A percentile compares a stretch with the other conserved stretches of the same genome.
Conservation (phyloP, 2,329 filamentous ascomycete species). For the Fusarium neocosmosporiellum region DNA sequence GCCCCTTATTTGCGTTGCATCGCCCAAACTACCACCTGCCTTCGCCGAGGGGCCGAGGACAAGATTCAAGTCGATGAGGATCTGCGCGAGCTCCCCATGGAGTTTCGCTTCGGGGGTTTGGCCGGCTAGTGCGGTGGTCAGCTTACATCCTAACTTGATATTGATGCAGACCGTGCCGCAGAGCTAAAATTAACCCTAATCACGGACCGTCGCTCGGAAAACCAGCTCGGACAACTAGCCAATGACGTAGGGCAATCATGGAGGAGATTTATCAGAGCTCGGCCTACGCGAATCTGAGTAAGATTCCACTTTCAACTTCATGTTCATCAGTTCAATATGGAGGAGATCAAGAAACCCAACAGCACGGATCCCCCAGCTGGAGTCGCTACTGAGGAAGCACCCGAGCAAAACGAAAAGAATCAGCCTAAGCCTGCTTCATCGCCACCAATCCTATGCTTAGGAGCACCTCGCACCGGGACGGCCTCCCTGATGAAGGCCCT, state of each 20-base stretch:
- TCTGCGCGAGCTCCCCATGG: neutral
- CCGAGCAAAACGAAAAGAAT: neutral
- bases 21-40: neutral
- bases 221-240: neutral
- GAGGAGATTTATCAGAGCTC: neutral
- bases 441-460: constrained; percentile 16
- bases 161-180: neutral
- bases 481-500: constrained; percentile 32
- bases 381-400: neutral
- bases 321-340: neutral
- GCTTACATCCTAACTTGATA: neutral
- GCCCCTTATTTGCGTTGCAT: neutral
- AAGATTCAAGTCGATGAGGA: neutral
- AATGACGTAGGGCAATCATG: neutral
- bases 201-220: neutral
- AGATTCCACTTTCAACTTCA: neutral
- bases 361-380: neutral
- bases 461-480: constrained; percentile 26
- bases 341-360: neutral
- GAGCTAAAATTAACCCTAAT: neutral
- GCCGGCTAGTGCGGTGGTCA: neutral
- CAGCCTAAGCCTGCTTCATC: neutral
- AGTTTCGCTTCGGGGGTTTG: neutral
- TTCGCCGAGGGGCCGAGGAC: neutral
- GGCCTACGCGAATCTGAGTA: neutral